Conservation (phyloP, 257 asterid species). For the Solanum pimpinellifolium region DNA sequence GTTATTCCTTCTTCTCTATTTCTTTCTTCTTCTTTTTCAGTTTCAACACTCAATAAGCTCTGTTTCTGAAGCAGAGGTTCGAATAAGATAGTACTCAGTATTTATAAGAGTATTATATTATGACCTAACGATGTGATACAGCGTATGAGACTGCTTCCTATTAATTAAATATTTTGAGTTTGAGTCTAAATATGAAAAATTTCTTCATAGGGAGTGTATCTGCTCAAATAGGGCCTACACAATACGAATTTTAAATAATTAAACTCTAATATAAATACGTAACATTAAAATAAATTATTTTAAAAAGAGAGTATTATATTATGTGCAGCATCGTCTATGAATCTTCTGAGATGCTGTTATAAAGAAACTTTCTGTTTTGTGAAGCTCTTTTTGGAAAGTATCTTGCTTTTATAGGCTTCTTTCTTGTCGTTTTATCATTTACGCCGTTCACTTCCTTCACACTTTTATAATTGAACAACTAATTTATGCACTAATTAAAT, state of each 20-base stretch:
- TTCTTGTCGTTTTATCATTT: background rate
- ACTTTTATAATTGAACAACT: background rate
- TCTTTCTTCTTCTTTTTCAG: background rate
- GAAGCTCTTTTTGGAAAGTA: conserved; percentile 15
- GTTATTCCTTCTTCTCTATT: background rate
- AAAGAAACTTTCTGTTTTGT: conserved; percentile 7
- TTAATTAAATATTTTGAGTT: no score
- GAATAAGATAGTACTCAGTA: background rate
- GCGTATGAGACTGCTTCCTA: background rate
- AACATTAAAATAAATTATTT: rapidly evolving
- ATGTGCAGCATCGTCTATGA: background rate
- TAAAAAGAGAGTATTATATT: background rate
- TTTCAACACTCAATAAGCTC: background rate
- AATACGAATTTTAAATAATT: no score
- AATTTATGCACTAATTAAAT: background rate
- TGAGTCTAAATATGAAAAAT: rapidly evolving
- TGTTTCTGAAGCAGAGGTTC: background rate
- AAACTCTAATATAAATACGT: no score
- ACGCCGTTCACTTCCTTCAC: background rate
- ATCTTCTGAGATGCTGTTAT: conserved; percentile 4
- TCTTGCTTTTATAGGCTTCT: conserved; percentile 17
- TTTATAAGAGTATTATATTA: background rate
- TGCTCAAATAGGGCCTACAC: no score
- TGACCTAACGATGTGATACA: no score
- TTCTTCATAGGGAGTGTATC: background rate